Conservation (phyloP, 2,329 filamentous ascomycete genomes). For the Ophidiomyces ophidiicola region DNA sequence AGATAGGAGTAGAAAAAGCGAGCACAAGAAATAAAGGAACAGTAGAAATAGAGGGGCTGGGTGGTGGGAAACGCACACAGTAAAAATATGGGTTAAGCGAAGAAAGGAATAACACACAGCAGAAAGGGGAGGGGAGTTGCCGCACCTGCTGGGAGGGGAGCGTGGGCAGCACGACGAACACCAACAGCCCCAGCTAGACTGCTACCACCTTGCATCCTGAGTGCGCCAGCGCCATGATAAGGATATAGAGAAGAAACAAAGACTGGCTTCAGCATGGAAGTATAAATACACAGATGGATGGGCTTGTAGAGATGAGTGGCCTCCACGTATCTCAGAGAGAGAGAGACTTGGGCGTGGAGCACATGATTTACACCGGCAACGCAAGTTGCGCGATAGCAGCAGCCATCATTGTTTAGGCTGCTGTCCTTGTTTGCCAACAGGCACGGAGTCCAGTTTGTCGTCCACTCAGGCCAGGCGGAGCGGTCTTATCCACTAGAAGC, state of each 20-base stretch:
- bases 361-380: no score
- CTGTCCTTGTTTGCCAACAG: slow-evolving; percentile 6
- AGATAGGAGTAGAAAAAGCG: slow-evolving; percentile 1
- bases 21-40: neutral
- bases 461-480: slow-evolving; percentile 2
- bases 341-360: no score
- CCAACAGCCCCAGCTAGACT: neutral
- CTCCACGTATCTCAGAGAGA: no score
- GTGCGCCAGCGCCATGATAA: no score
- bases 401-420: neutral
- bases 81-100: slow-evolving; percentile 5
- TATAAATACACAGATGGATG: no score
- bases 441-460: slow-evolving; percentile 5
- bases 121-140: slow-evolving; percentile 4
- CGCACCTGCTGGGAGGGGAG: neutral
- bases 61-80: neutral
- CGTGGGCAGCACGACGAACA: neutral
- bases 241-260: no score
- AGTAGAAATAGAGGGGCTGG: neutral
- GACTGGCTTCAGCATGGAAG: no score
- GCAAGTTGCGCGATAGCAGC: no score
- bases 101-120: slow-evolving; percentile 3
- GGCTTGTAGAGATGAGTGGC: no score
- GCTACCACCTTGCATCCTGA: no score
- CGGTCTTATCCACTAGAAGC: neutral